Conservation (phyloP, 2,329 filamentous ascomycete species). For the Aspergillus sojae region DNA sequence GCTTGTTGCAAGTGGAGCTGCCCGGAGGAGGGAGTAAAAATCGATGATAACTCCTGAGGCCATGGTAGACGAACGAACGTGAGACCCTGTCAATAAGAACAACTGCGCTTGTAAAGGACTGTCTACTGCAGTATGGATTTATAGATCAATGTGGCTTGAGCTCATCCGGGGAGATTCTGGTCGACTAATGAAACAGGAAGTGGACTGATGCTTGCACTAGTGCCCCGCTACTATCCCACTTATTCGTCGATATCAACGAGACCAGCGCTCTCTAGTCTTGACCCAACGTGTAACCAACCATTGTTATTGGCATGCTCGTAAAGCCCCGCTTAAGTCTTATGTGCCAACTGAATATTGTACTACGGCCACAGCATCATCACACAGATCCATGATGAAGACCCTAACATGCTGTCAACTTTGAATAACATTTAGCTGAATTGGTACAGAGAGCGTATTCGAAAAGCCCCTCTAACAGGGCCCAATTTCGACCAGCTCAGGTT, state of each 20-base stretch:
- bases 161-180: neutral
- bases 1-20: neutral
- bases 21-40: neutral
- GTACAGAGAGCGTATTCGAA: no score
- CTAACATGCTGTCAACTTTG: no score
- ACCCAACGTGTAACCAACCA: no score
- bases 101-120: neutral
- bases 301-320: neutral
- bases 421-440: no score
- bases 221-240: neutral
- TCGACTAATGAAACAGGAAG: neutral
- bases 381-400: no score
- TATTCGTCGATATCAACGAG: neutral
- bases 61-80: neutral
- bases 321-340: neutral
- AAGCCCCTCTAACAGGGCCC: no score
- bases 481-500: no score
- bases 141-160: neutral
- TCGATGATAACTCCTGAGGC: neutral
- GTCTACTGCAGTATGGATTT: neutral
- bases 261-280: neutral
- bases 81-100: neutral
- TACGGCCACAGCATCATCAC: no score
- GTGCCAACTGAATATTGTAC: neutral
- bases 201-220: neutral